phyloP scores from a whole-genome alignment of 2,329 filamentous ascomycete species.

The Exserohilum rostratum region DNA sequence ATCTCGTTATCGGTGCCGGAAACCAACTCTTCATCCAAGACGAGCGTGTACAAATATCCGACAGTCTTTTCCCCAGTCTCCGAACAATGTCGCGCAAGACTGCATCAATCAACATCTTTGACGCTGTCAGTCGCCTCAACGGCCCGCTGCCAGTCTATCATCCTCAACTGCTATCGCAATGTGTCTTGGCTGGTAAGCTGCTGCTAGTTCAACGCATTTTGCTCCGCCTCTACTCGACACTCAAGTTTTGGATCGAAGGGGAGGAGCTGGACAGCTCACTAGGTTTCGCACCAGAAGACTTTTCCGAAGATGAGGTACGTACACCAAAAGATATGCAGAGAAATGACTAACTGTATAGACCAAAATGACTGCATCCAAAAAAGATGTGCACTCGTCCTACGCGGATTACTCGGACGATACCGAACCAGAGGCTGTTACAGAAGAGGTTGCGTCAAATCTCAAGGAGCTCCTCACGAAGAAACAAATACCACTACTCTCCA shows the following conservation, averaged over 20 bases:
- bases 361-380: conserved; percentile 51
- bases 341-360: conserved; percentile 30
- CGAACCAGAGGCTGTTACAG: conserved; percentile 70
- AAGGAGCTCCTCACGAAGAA: conserved; percentile 78
- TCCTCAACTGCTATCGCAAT: conserved; percentile 87
- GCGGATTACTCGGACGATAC: conserved; percentile 60
- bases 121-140: conserved; percentile 82
- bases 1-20: conserved; percentile 85
- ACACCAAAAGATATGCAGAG: rapidly evolving
- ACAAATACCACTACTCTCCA: conserved; percentile 78
- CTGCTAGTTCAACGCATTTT: conserved; percentile 74
- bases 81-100: conserved; percentile 56
- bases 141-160: conserved; percentile 89
- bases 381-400: conserved; percentile 59
- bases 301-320: conserved; percentile 56
- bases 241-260: conserved; percentile 84
- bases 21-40: conserved; percentile 90
- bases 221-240: conserved; percentile 70
- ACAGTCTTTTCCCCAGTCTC: conserved; percentile 64
- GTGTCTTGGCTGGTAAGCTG: conserved; percentile 80
- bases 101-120: conserved; percentile 73
- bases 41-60: conserved; percentile 70
- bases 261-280: conserved; percentile 81
- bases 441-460: conserved; percentile 71
- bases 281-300: conserved; percentile 59